A percentile compares a stretch with the other conserved stretches of the same genome.
Conservation (phyloP, 208 protist genomes). For the Crithidia fasciculata region DNA sequence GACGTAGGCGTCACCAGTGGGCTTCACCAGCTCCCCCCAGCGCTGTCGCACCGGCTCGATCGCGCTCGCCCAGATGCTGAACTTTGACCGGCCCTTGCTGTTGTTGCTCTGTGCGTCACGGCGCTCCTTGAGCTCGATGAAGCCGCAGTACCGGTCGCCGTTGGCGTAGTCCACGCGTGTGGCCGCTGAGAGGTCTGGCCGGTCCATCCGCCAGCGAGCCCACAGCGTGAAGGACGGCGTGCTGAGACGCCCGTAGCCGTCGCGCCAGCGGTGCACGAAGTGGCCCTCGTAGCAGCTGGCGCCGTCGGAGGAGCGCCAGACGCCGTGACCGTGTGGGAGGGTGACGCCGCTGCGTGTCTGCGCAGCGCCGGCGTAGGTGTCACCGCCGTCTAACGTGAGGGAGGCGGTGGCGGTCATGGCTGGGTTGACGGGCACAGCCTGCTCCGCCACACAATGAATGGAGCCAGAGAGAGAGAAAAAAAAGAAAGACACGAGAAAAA, state of each 20-base stretch:
- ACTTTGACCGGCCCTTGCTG: conserved; percentile 48
- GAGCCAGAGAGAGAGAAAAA: too few relatives aligned
- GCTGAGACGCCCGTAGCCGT: conserved; percentile 70
- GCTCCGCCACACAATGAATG: too few relatives aligned
- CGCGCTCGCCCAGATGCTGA: conserved; percentile 63
- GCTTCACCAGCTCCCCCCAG: conserved; percentile 72
- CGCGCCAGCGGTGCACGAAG: conserved; percentile 69
- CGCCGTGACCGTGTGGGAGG: conserved; percentile 74
- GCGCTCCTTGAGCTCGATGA: too few relatives aligned
- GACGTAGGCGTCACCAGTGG: conserved; percentile 73
- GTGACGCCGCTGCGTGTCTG: conserved; percentile 33
- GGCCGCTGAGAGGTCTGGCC: conserved; percentile 53
- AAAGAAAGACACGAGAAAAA: too few relatives aligned
- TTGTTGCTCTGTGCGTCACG: conserved; percentile 24
- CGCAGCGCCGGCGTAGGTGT: conserved; percentile 68
- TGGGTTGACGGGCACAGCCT: too few relatives aligned
- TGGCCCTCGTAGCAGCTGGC: conserved; percentile 65
- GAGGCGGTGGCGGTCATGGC: background rate
- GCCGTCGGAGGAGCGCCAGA: conserved; percentile 48
- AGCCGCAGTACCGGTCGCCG: conserved; percentile 68
- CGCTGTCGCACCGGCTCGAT: conserved; percentile 39
- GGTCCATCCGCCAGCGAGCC: conserved; percentile 78
- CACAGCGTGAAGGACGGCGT: conserved; percentile 67
- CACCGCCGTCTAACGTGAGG: conserved; percentile 57
- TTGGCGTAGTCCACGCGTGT: conserved; percentile 66